Percentiles rank a stretch among this genome's conserved stretches.
phyloP scores from a whole-genome alignment of 2,329 filamentous ascomycete species.

The Bipolaris bicolor region DNA sequence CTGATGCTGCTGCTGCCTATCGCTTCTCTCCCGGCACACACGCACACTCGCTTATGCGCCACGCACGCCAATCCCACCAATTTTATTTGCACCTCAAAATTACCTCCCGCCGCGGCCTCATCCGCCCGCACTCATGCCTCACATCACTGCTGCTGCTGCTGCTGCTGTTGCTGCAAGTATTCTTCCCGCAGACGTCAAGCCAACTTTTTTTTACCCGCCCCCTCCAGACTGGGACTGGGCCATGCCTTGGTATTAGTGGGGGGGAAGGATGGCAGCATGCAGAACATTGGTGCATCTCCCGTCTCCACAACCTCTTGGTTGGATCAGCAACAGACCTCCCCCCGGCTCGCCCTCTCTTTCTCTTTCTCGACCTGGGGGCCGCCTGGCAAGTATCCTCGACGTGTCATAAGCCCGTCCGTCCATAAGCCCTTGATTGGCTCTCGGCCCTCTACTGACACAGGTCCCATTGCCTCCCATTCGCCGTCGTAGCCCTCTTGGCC shows the following conservation, averaged over 20 bases:
- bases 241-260: conserved; percentile 9
- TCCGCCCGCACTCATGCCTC: background rate
- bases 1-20: conserved; percentile 27
- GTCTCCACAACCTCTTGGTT: conserved; percentile 27
- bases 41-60: conserved; percentile 21
- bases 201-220: conserved; percentile 12
- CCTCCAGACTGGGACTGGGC: conserved; percentile 1
- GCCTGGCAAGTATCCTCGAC: conserved; percentile 27
- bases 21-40: conserved; percentile 14
- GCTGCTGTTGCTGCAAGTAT: background rate
- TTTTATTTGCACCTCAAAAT: background rate
- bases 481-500: conserved; percentile 10
- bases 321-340: conserved; percentile 10
- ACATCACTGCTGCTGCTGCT: background rate
- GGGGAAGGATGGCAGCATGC: conserved; percentile 21
- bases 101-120: background rate
- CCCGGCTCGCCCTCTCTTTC: conserved; percentile 19
- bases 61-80: conserved; percentile 3
- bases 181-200: background rate
- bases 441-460: conserved; percentile 8
- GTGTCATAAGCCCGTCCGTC: conserved; percentile 22
- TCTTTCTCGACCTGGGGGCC: conserved; percentile 11
- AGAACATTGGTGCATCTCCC: conserved; percentile 32
- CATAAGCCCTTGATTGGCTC: conserved; percentile 25
- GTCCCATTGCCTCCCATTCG: conserved; percentile 24